Percentiles rank a stretch among this genome's conserved stretches.
These are phyloP conservation scores for Alloascoidea africana DNA, from an alignment of 805 yeast genomes.

Conservation along the genomic window DNA sequence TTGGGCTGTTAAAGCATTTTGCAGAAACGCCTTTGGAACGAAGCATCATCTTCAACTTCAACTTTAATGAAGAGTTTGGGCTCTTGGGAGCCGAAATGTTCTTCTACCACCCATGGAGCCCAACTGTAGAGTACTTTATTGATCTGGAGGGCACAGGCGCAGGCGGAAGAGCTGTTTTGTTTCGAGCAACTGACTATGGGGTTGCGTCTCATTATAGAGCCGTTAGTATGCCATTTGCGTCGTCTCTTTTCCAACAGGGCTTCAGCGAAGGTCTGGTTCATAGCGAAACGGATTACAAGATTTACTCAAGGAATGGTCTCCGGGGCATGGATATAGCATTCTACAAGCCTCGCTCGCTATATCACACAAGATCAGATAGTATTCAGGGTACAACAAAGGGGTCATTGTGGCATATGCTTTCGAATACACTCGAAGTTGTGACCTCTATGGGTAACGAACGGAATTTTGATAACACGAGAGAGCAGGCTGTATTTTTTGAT, in stretches of 20 bases:
- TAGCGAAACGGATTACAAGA: slow-evolving; percentile 77
- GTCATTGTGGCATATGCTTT: slow-evolving; percentile 77
- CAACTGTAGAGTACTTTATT: slow-evolving; percentile 44
- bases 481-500: slow-evolving; percentile 48
- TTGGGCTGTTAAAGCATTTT: slow-evolving; percentile 48
- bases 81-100: slow-evolving; percentile 69
- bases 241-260: slow-evolving; percentile 73
- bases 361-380: slow-evolving; percentile 67
- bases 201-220: slow-evolving; percentile 42
- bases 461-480: slow-evolving; percentile 14
- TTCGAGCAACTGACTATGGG: slow-evolving; percentile 71
- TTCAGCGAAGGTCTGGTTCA: slow-evolving; percentile 55
- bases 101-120: slow-evolving; percentile 57
- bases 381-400: slow-evolving; percentile 46
- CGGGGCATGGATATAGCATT: slow-evolving; percentile 88
- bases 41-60: slow-evolving; percentile 70
- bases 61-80: slow-evolving; percentile 84
- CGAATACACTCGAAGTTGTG: slow-evolving; percentile 49
- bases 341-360: slow-evolving; percentile 67
- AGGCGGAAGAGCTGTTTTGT: slow-evolving; percentile 71
- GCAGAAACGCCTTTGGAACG: slow-evolving; percentile 22
- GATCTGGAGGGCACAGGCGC: slow-evolving; percentile 91
- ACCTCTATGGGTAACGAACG: slow-evolving; percentile 26
- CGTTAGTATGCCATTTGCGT: slow-evolving; percentile 51
- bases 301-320: slow-evolving; percentile 49